phyloP scores from a whole-genome alignment of 2,329 filamentous ascomycete genomes.

The Cladophialophora immunda region DNA sequence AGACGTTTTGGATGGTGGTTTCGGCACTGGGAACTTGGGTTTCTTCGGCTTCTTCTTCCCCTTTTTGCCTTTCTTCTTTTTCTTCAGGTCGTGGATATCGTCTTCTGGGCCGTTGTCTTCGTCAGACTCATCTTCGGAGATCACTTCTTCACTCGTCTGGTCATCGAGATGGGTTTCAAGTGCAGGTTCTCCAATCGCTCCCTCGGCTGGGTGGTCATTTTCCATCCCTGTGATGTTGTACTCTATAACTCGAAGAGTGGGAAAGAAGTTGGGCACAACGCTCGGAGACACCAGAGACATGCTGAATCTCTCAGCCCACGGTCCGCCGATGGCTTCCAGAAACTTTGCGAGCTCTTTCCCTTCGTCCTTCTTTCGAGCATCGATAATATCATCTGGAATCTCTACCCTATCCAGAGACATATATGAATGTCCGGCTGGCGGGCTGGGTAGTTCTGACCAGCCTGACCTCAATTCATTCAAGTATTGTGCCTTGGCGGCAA shows the following conservation, averaged over 20 bases:
- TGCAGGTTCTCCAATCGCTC: slow-evolving; percentile 31
- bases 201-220: slow-evolving; percentile 44
- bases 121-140: slow-evolving; percentile 43
- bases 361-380: slow-evolving; percentile 47
- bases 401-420: slow-evolving; percentile 22
- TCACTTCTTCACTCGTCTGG: not conserved
- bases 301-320: slow-evolving; percentile 85
- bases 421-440: slow-evolving; percentile 45
- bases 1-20: slow-evolving; percentile 74
- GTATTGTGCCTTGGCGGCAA: slow-evolving; percentile 78
- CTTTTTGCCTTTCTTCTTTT: slow-evolving; percentile 58
- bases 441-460: slow-evolving; percentile 79
- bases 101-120: not conserved
- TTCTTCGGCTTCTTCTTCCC: slow-evolving; percentile 63
- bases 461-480: slow-evolving; percentile 76
- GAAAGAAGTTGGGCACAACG: slow-evolving; percentile 91
- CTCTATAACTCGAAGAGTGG: slow-evolving; percentile 86
- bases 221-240: slow-evolving; percentile 89
- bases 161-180: slow-evolving; percentile 2
- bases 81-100: slow-evolving; percentile 56
- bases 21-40: slow-evolving; percentile 71
- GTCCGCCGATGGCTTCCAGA: slow-evolving; percentile 75
- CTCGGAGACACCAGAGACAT: slow-evolving; percentile 83
- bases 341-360: slow-evolving; percentile 62
- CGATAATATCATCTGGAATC: slow-evolving; percentile 28